Percentiles rank a stretch among this genome's conserved stretches.
Conservation (phyloP, 345 rosid species). For the Syzygium oleosum region DNA sequence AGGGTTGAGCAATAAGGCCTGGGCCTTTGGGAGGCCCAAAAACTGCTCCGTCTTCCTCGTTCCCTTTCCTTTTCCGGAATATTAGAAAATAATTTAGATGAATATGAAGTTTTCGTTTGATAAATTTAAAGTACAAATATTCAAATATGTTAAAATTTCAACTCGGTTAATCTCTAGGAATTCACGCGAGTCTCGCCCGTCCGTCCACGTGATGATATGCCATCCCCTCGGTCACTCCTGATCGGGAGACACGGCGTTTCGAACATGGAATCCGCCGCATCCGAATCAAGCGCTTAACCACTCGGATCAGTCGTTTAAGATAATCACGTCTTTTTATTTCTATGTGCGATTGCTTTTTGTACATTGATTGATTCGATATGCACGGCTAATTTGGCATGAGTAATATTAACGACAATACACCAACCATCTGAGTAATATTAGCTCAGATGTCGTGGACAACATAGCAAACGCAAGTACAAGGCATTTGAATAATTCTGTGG, state of each 20-base stretch:
- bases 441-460: not conserved
- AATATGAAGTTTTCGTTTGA: not conserved
- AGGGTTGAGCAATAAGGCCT: not conserved
- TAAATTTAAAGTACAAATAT: not conserved
- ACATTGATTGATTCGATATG: not conserved
- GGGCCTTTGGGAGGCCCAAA: not conserved
- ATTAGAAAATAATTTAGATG: not conserved
- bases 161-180: not conserved
- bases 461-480: not conserved
- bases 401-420: not conserved
- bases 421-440: not conserved
- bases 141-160: not conserved
- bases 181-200: not conserved
- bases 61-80: not conserved
- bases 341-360: not conserved
- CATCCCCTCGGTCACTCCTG: not conserved
- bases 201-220: not conserved
- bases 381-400: not conserved
- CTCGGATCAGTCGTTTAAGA: not conserved
- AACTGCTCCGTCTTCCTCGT: not conserved
- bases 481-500: not conserved
- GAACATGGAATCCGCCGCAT: not conserved
- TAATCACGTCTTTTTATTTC: not conserved
- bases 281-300: not conserved
- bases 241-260: not conserved